phyloP scores from a whole-genome alignment of 164 flowering plant genomes.

The Magnolia kwangsiensis region DNA sequence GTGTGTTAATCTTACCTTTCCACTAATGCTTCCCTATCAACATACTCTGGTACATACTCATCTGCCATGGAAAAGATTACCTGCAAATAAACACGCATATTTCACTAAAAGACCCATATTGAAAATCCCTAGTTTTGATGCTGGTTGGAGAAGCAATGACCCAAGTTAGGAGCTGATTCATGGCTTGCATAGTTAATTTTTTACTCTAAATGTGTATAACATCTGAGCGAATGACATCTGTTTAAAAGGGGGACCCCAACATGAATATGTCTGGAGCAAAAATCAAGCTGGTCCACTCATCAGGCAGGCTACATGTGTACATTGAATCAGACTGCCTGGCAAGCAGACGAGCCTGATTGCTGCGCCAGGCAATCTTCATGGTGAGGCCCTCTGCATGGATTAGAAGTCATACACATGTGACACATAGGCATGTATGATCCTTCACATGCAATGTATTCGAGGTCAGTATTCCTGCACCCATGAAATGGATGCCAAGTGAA shows the following conservation, averaged over 20 bases:
- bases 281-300: background rate
- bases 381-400: background rate
- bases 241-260: background rate
- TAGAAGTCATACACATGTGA: background rate
- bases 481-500: background rate
- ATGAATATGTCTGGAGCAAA: background rate
- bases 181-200: background rate
- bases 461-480: no score
- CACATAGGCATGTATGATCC: background rate
- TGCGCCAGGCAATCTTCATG: background rate
- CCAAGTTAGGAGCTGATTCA: background rate
- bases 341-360: background rate
- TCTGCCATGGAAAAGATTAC: constrained; percentile 94
- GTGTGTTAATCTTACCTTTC: constrained; percentile 43
- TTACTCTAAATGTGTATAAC: no score
- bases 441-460: background rate
- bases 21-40: constrained; percentile 84
- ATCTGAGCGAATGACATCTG: background rate
- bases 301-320: background rate
- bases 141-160: background rate
- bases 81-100: constrained; percentile 34
- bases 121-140: no score
- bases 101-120: background rate
- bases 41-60: constrained; percentile 92
- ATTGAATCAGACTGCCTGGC: background rate